Conservation (phyloP, 768 basidiomycete genomes). For the Mycena epipterygia region DNA sequence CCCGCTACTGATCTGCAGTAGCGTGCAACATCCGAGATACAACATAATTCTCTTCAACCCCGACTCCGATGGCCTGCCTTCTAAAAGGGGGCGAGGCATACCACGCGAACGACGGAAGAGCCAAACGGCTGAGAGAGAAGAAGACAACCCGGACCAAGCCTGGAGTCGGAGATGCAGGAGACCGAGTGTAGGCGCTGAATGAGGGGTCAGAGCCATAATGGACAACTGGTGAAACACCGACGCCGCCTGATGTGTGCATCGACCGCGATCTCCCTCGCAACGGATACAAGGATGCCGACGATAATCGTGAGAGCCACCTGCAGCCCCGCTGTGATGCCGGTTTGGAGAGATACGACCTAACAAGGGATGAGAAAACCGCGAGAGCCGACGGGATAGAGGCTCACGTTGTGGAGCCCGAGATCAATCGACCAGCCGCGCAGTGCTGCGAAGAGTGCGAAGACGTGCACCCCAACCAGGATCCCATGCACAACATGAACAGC, state of each 20-base stretch:
- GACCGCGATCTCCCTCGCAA: constrained; percentile 10
- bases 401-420: background rate
- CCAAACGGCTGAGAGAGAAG: constrained; percentile 16
- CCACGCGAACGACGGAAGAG: background rate
- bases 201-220: background rate
- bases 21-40: constrained; percentile 15
- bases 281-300: background rate
- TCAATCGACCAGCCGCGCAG: background rate
- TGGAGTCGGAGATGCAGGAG: constrained; percentile 26
- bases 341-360: constrained; percentile 3
- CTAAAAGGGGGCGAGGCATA: no score
- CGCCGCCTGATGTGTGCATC: constrained; percentile 11
- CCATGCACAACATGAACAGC: background rate
- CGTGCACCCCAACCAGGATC: constrained; percentile 3
- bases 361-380: background rate
- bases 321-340: constrained; percentile 16
- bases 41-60: constrained; percentile 8
- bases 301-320: constrained; percentile 12
- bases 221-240: background rate
- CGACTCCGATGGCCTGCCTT: background rate
- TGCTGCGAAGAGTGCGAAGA: background rate
- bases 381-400: background rate
- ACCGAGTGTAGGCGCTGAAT: constrained; percentile 22
- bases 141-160: constrained; percentile 17
- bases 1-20: constrained; percentile 26